Percentiles rank a stretch among this genome's conserved stretches.
These are phyloP conservation scores for Euphorbia celastroides DNA, from an alignment of 441 rosid species.

Conservation along the genomic window DNA sequence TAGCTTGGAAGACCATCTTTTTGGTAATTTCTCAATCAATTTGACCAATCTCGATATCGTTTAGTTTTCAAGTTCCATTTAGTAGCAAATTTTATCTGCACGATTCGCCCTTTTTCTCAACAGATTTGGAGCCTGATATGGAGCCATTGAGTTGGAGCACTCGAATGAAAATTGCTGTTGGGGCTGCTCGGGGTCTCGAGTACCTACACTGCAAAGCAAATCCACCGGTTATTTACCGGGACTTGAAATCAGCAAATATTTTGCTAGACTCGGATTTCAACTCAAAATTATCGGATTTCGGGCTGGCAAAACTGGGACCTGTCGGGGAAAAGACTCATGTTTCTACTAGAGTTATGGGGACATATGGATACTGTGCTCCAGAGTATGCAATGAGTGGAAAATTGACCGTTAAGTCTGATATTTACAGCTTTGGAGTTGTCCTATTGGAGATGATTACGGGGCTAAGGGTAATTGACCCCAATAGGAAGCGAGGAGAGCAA, in stretches of 20 bases:
- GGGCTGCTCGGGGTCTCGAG: conserved; percentile 90
- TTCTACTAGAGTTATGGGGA: conserved; percentile 94
- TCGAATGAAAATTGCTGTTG: conserved; percentile 93
- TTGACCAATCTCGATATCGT: not conserved
- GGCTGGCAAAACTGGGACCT: conserved; percentile 95
- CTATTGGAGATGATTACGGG: conserved; percentile 88
- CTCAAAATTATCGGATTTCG: conserved; percentile 93
- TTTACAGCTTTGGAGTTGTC: conserved; percentile 91
- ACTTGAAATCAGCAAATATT: conserved; percentile 91
- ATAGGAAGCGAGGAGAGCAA: conserved; percentile 79
- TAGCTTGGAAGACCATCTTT: conserved; percentile 89
- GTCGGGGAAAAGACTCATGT: conserved; percentile 91
- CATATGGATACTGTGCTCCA: no score
- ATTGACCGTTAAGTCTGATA: conserved; percentile 88
- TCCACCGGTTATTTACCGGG: conserved; percentile 95
- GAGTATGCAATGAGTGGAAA: conserved; percentile 99
- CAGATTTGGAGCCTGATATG: conserved; percentile 64
- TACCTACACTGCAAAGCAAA: conserved; percentile 86
- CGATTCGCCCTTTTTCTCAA: no score
- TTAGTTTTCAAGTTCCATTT: no score
- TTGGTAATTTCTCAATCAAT: conserved; percentile 53
- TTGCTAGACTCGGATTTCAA: conserved; percentile 77
- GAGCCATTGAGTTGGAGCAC: conserved; percentile 81
- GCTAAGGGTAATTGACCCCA: conserved; percentile 74
- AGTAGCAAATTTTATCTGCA: no score